Conservation (phyloP, 371 early-diverging fungal species). For the Rhizopus arrhizus region DNA sequence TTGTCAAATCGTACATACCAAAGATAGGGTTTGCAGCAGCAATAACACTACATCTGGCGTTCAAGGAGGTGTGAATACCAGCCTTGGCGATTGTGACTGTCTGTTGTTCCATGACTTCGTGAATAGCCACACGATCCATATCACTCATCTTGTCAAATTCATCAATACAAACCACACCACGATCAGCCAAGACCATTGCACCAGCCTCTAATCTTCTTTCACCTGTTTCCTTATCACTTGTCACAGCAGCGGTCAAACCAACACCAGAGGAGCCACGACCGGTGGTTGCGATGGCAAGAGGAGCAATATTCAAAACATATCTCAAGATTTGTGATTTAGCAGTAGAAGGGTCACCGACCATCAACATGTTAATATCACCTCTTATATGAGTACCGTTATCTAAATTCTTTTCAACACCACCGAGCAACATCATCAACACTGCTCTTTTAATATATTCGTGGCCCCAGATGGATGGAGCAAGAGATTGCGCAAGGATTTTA, state of each 20-base stretch:
- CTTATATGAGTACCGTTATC: slow-evolving; percentile 94
- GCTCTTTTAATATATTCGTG: slow-evolving; percentile 97
- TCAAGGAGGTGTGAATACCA: slow-evolving; percentile 97
- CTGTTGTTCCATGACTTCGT: slow-evolving; percentile 99
- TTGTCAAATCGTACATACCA: slow-evolving; percentile 84
- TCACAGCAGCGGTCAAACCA: slow-evolving; percentile 96
- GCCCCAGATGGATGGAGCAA: slow-evolving; percentile 98
- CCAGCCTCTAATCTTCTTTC: slow-evolving; percentile 97
- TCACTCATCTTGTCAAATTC: slow-evolving; percentile 99
- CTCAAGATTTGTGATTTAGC: slow-evolving; percentile 95
- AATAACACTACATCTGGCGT: slow-evolving; percentile 97
- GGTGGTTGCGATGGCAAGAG: slow-evolving; percentile 92
- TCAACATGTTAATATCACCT: slow-evolving; percentile 96
- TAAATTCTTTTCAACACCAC: slow-evolving; percentile 95
- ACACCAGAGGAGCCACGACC: slow-evolving; percentile 98
- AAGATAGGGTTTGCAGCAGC: slow-evolving; percentile 99
- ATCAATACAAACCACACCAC: slow-evolving; percentile 99
- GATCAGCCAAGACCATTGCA: slow-evolving; percentile 99
- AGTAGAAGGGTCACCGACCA: slow-evolving; percentile 98
- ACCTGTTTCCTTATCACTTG: slow-evolving; percentile 84
- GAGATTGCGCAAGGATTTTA: slow-evolving; percentile 82
- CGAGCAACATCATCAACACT: slow-evolving; percentile 89
- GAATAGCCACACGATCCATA: slow-evolving; percentile 98
- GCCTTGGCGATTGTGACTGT: slow-evolving; percentile 98
- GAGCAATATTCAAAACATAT: slow-evolving; percentile 89